A percentile compares a stretch with the other conserved stretches of the same genome.
Conservation (phyloP, 1,284 basidiomycete species). For the Cryptococcus jaspeensis region DNA sequence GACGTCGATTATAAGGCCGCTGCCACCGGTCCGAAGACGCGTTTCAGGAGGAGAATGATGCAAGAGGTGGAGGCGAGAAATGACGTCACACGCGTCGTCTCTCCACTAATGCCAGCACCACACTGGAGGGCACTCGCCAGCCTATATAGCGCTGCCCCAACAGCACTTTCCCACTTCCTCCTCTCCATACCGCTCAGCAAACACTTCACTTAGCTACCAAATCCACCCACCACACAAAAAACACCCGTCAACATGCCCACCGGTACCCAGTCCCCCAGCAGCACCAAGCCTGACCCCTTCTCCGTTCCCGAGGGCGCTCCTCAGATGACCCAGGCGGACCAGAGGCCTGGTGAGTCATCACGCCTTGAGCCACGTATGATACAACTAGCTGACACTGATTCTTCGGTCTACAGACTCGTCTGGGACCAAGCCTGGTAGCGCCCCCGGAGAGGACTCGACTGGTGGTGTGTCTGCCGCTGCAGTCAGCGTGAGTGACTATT, state of each 20-base stretch:
- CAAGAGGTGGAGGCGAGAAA: too few relatives aligned
- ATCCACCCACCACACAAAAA: background rate
- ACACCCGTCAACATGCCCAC: slow-evolving; percentile 17
- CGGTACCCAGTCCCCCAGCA: slow-evolving; percentile 22
- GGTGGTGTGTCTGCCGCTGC: slow-evolving; percentile 10
- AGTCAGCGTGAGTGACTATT: slow-evolving; percentile 10
- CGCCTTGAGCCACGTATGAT: background rate
- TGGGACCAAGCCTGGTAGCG: slow-evolving; percentile 2
- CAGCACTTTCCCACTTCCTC: background rate
- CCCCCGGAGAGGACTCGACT: slow-evolving; percentile 11
- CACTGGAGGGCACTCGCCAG: too few relatives aligned
- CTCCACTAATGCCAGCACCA: too few relatives aligned
- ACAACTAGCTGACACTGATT: background rate
- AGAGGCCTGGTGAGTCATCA: slow-evolving; percentile 23
- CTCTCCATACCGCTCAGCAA: background rate
- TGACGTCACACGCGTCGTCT: too few relatives aligned
- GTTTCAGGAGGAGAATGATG: too few relatives aligned
- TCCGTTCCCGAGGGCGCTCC: slow-evolving; percentile 10
- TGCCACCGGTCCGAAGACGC: too few relatives aligned
- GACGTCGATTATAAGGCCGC: too few relatives aligned
- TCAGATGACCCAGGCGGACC: slow-evolving; percentile 25
- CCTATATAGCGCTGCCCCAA: background rate
- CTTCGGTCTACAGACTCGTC: slow-evolving; percentile 1
- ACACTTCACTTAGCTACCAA: background rate
- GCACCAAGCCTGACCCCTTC: slow-evolving; percentile 17